These are phyloP conservation scores for Exserohilum rostratum DNA, from an alignment of 2,329 filamentous ascomycete species.

Conservation along the genomic window DNA sequence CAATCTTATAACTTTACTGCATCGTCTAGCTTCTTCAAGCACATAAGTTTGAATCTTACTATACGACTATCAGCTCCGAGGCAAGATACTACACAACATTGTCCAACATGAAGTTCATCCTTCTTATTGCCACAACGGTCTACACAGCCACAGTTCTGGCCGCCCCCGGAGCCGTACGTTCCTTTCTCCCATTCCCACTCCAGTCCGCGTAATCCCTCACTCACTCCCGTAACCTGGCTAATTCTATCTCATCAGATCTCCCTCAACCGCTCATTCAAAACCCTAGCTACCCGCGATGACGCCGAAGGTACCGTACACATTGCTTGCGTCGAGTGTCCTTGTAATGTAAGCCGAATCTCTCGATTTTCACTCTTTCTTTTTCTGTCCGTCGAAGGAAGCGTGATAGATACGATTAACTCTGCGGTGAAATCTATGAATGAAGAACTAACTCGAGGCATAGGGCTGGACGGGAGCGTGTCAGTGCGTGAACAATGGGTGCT, in stretches of 20 bases:
- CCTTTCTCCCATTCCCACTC: neutral
- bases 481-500: constrained; percentile 6
- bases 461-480: constrained; percentile 1
- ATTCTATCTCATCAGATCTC: constrained; percentile 1
- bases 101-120: constrained; percentile 11
- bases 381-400: neutral
- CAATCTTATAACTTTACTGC: no score
- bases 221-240: neutral
- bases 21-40: no score
- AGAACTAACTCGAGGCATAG: neutral
- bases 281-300: neutral
- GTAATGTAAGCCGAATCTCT: neutral
- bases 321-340: constrained; percentile 11
- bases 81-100: no score
- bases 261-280: constrained; percentile 10
- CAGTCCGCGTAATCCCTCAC: fast-evolving
- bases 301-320: constrained; percentile 1
- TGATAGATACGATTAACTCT: no score
- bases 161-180: constrained; percentile 8
- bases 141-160: constrained; percentile 8
- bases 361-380: neutral
- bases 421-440: neutral
- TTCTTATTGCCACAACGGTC: constrained; percentile 3
- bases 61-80: no score
- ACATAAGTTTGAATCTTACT: no score